These are phyloP conservation scores for Aethionema arabicum DNA, from an alignment of 345 rosid species.

Conservation along the genomic window DNA sequence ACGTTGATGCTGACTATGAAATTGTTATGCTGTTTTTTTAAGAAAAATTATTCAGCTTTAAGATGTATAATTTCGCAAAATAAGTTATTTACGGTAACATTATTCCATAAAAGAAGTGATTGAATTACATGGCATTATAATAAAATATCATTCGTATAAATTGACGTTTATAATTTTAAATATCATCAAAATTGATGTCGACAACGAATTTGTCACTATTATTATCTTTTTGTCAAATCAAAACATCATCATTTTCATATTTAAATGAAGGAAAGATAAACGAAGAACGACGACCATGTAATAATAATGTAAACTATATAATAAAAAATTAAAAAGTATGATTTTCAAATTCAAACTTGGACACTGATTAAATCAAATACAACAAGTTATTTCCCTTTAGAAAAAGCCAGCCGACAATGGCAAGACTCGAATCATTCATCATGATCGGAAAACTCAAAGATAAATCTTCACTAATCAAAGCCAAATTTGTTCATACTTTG, in stretches of 20 bases:
- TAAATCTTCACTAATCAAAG: slow-evolving; percentile 74
- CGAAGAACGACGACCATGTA: neutral
- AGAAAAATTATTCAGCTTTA: too few relatives aligned
- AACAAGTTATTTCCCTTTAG: neutral
- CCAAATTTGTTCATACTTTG: slow-evolving; percentile 38
- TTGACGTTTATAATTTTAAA: too few relatives aligned
- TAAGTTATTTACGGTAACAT: too few relatives aligned
- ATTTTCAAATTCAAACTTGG: neutral
- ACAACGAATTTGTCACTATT: too few relatives aligned
- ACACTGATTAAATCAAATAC: slow-evolving; percentile 4
- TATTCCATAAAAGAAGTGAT: too few relatives aligned
- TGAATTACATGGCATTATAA: too few relatives aligned
- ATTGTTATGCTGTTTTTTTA: too few relatives aligned
- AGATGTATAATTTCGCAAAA: too few relatives aligned
- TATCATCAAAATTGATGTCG: too few relatives aligned
- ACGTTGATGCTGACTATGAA: slow-evolving; percentile 6
- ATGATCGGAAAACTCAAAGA: slow-evolving; percentile 66
- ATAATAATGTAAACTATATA: neutral
- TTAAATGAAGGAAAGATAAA: neutral
- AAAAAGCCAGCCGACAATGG: slow-evolving; percentile 6
- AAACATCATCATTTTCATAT: too few relatives aligned
- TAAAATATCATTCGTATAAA: too few relatives aligned
- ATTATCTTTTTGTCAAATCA: too few relatives aligned
- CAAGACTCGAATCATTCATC: slow-evolving; percentile 40
- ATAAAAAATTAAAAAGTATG: neutral